A percentile compares a stretch with the other conserved stretches of the same genome.
phyloP scores from a whole-genome alignment of 768 basidiomycete species.

The Kwoniella heveanensis region DNA sequence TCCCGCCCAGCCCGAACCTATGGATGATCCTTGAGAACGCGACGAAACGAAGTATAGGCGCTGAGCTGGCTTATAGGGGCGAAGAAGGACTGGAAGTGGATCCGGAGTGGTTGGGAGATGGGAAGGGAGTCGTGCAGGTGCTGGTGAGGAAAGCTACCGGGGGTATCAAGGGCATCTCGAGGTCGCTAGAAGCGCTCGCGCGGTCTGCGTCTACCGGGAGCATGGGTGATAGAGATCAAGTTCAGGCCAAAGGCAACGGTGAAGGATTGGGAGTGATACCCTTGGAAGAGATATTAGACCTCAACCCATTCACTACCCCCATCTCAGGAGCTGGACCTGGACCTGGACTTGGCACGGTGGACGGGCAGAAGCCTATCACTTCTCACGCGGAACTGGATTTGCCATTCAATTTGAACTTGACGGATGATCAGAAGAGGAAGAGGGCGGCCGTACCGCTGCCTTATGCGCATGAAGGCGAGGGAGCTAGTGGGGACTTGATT shows the following conservation, averaged over 20 bases:
- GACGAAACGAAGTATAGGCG: conserved; percentile 63
- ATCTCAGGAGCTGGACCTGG: conserved; percentile 21
- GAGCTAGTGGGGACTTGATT: conserved; percentile 34
- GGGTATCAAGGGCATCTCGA: conserved; percentile 50
- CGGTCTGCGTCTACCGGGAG: not conserved
- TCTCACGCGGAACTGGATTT: conserved; percentile 68
- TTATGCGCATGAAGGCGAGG: conserved; percentile 79
- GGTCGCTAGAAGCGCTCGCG: conserved; percentile 35
- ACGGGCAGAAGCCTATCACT: conserved; percentile 2
- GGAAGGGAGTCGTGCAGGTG: conserved; percentile 69
- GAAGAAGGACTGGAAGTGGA: conserved; percentile 28
- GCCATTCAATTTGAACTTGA: conserved; percentile 87
- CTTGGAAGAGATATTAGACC: conserved; percentile 13
- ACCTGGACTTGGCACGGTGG: too few relatives aligned
- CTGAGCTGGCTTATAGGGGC: conserved; percentile 50
- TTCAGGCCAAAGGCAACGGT: too few relatives aligned
- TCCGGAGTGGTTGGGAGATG: conserved; percentile 58
- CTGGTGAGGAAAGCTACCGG: conserved; percentile 51
- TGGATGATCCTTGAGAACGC: conserved; percentile 74
- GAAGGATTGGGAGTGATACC: conserved; percentile 14
- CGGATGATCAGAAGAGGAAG: conserved; percentile 74
- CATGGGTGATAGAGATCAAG: not conserved
- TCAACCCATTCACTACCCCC: conserved; percentile 30
- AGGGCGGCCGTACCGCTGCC: conserved; percentile 83
- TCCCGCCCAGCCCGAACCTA: conserved; percentile 70